phyloP scores from a whole-genome alignment of 2,329 filamentous ascomycete species.

The Cladosporium sp. region DNA sequence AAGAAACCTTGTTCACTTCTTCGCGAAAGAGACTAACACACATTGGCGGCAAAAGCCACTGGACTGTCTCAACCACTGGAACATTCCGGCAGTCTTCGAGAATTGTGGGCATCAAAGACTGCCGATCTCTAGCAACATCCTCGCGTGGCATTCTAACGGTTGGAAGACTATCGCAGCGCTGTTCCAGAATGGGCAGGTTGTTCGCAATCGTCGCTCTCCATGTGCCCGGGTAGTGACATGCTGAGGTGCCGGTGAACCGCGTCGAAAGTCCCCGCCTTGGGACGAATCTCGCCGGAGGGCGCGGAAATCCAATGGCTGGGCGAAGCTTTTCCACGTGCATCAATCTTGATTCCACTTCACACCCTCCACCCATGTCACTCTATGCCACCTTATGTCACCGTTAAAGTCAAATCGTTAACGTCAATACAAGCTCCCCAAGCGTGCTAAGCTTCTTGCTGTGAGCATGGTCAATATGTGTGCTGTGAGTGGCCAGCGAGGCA shows the following conservation, averaged over 20 bases:
- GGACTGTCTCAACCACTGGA: background rate
- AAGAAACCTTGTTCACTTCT: background rate
- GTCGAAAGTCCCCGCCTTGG: background rate
- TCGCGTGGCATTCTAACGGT: background rate
- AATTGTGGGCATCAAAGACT: background rate
- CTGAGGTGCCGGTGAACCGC: constrained; percentile 5
- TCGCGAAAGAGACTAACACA: background rate
- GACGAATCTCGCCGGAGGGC: background rate
- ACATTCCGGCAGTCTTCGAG: background rate
- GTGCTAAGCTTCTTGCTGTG: background rate
- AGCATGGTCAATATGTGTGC: constrained; percentile 3
- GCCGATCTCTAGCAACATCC: background rate
- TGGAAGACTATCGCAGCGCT: background rate
- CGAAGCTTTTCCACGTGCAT: constrained; percentile 4
- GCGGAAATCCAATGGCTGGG: constrained; percentile 15
- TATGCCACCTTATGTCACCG: constrained; percentile 4
- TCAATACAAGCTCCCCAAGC: constrained; percentile 9
- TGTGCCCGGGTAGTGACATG: background rate
- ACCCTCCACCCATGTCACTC: background rate
- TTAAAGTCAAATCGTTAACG: background rate
- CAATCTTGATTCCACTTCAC: background rate
- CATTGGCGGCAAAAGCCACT: background rate
- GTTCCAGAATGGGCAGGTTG: background rate
- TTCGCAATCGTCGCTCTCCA: background rate
- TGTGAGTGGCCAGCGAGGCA: background rate